Evolutionary conservation across 306 rosid genomes (phyloP), one percentile per base, ranked within the genome.

Genomic region (Glycyrrhiza uralensis): DNA sequence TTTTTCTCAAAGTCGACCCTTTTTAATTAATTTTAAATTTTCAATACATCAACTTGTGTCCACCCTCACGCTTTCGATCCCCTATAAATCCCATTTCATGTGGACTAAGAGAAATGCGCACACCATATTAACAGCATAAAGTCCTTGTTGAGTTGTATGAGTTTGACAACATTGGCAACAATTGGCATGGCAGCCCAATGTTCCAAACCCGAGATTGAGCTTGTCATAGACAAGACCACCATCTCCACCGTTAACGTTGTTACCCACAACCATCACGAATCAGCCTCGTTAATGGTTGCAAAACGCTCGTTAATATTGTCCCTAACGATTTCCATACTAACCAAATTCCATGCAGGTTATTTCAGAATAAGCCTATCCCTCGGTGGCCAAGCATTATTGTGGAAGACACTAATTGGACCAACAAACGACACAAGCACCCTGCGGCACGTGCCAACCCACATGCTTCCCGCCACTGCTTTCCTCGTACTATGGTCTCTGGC

Each of bases 351-450:
- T 57, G 91, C 94, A 54, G 91, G 91, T 69, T 86, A 84, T 62
- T 88, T 88, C 85, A 78, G 87, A 58, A 88, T 88, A 72, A 88
- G 86, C 65, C 78, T 88, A 38, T 77, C 94, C 29, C 71, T 88
- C 0, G 89, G 87, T 41, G 86, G 87, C 22, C 91, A 88, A 66
- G 85, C 91, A 46, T 50, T 88, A 20, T 44, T 86, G 18, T 88
- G 91, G 91, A 86, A 86, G 73, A 73, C 77, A 8, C 45, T 77
- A 24, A 29, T 54, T 19, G 46, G 49, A 20, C 29, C 85, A 67
- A 58, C 33, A 26, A 55, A 69, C 0, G 71, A 69, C 76, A 77
- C 57, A 17, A 47, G 6, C 62, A 15, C 54, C 9, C 23, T 50
- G 3, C 47, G 76, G 1, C 59, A 8, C 75, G 29, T 84, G 24